Evolutionary conservation across 345 rosid genomes (phyloP).

Genomic region (Leavenworthia alabamica): DNA sequence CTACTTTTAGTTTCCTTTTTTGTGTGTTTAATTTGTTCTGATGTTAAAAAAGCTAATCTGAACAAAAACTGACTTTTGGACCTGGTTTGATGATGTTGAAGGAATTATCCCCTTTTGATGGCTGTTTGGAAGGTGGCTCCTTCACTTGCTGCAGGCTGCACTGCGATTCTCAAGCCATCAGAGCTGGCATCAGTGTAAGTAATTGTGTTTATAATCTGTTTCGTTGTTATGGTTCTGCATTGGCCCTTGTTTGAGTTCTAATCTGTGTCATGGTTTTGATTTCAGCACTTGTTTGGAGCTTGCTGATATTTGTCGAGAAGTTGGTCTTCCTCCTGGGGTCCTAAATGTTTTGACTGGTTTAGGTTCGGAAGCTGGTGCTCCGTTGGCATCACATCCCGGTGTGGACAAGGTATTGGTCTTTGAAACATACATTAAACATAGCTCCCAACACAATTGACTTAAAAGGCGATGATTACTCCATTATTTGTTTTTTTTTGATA

Average conservation of each 20-base stretch:
- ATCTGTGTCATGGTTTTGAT: constrained; percentile 5
- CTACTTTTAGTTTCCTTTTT: background rate
- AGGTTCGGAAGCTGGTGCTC: constrained; percentile 92
- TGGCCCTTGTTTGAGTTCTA: background rate
- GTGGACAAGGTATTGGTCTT: constrained; percentile 50
- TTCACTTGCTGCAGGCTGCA: constrained; percentile 91
- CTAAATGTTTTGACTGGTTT: constrained; percentile 81
- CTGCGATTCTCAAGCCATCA: constrained; percentile 85
- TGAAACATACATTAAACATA: background rate
- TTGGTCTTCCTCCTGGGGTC: constrained; percentile 93
- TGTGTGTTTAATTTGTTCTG: background rate
- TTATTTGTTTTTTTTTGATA: too few species aligned
- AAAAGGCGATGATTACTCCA: background rate
- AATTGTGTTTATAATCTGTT: background rate
- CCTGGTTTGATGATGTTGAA: constrained; percentile 39
- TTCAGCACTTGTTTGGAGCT: constrained; percentile 95
- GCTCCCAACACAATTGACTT: background rate
- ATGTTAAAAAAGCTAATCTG: background rate
- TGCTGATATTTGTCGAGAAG: constrained; percentile 78
- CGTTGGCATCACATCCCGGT: constrained; percentile 77
- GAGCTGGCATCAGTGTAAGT: constrained; percentile 78
- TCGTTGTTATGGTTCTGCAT: background rate
- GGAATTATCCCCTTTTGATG: constrained; percentile 94
- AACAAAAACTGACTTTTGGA: background rate
- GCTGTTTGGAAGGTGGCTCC: constrained; percentile 98